Percentiles rank a stretch among this genome's conserved stretches.
Evolutionary conservation across 306 rosid genomes (phyloP).

Genomic region (Prunus fruticosa): DNA sequence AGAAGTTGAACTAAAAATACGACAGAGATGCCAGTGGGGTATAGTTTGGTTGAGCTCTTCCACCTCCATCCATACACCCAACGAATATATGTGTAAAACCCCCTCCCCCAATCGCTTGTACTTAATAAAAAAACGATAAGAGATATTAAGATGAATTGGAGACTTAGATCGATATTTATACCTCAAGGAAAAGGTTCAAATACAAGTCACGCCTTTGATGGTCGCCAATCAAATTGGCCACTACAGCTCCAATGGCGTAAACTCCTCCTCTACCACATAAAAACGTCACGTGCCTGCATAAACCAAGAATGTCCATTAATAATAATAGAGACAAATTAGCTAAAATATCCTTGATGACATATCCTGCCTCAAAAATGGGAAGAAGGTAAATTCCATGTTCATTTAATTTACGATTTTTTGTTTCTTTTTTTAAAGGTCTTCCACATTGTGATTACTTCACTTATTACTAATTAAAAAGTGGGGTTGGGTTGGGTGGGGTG

Average conservation of each 20-base stretch:
- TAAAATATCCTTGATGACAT: background rate
- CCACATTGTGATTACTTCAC: too few relatives aligned
- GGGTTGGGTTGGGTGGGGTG: too few relatives aligned
- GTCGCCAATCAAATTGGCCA: constrained; percentile 64
- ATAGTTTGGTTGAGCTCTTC: too few relatives aligned
- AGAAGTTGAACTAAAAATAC: too few relatives aligned
- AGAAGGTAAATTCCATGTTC: too few relatives aligned
- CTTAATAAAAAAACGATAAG: background rate
- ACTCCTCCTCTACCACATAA: constrained; percentile 84
- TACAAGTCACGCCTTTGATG: constrained; percentile 50
- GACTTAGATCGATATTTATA: background rate
- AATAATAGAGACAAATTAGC: background rate
- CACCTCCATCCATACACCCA: too few relatives aligned
- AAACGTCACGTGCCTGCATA: constrained; percentile 72
- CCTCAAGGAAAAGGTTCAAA: constrained; percentile 75
- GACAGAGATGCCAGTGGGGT: too few relatives aligned
- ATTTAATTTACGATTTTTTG: too few relatives aligned
- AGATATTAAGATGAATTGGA: background rate
- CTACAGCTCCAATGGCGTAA: constrained; percentile 76
- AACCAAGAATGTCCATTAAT: background rate
- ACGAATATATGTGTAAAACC: too few relatives aligned
- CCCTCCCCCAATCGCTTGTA: background rate
- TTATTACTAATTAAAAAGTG: too few relatives aligned
- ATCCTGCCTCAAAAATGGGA: too few relatives aligned
- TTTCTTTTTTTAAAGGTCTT: too few relatives aligned